Conservation (phyloP, 257 asterid genomes). For the Prunella vulgaris region DNA sequence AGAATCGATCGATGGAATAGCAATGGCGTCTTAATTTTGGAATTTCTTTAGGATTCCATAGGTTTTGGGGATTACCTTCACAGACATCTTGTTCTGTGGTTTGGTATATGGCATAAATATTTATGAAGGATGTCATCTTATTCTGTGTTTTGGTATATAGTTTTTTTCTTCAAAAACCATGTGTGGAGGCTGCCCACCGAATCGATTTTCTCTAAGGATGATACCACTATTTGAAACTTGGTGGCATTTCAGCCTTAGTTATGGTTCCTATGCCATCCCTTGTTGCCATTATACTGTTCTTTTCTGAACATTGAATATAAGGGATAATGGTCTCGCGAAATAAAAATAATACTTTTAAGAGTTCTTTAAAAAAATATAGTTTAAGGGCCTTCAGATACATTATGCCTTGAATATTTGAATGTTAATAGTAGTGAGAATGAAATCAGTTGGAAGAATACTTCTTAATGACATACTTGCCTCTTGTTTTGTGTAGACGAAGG, state of each 20-base stretch:
- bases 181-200: background rate
- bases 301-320: background rate
- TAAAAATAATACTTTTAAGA: too few relatives aligned
- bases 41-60: background rate
- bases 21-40: background rate
- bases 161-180: background rate
- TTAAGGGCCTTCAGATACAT: too few relatives aligned
- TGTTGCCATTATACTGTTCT: background rate
- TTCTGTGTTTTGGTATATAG: background rate
- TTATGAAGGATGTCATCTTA: background rate
- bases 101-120: background rate
- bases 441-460: constrained; percentile 1
- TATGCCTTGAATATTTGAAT: background rate
- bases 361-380: too few relatives aligned
- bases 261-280: constrained; percentile 3
- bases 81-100: background rate
- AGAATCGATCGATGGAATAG: background rate
- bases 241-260: background rate
- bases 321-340: too few relatives aligned
- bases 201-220: background rate
- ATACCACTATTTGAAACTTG: background rate
- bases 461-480: background rate
- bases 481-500: constrained; percentile 59
- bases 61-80: background rate
- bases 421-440: background rate